phyloP scores from a whole-genome alignment of 2,329 filamentous ascomycete species.

The Cercospora nicotianae region DNA sequence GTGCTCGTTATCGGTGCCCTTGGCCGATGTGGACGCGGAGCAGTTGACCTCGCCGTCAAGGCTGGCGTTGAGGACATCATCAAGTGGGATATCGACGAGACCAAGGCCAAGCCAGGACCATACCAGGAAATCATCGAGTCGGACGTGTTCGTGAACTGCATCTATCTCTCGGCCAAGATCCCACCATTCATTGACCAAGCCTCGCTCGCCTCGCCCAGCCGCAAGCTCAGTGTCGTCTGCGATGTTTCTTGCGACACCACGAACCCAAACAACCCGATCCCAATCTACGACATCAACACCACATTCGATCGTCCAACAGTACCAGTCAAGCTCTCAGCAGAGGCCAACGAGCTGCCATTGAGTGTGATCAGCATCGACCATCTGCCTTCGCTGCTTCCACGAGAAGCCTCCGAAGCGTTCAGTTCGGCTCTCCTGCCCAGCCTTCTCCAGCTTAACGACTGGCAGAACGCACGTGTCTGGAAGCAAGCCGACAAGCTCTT shows the following conservation, averaged over 20 bases:
- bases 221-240: constrained; percentile 68
- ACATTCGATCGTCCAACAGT: constrained; percentile 89
- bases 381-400: constrained; percentile 76
- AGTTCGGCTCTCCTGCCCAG: constrained; percentile 74
- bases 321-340: constrained; percentile 62
- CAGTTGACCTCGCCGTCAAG: constrained; percentile 74
- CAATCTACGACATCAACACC: constrained; percentile 80
- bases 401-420: constrained; percentile 86
- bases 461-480: constrained; percentile 76
- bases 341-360: constrained; percentile 55
- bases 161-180: constrained; percentile 78
- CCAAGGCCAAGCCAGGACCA: constrained; percentile 57
- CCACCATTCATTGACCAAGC: constrained; percentile 76
- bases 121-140: constrained; percentile 42
- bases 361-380: constrained; percentile 88
- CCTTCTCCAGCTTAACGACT: constrained; percentile 74
- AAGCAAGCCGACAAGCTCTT: constrained; percentile 80
- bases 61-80: constrained; percentile 72
- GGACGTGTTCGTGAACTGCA: constrained; percentile 72
- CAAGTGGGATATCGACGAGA: constrained; percentile 79
- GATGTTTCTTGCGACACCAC: constrained; percentile 77
- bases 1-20: constrained; percentile 80
- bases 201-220: constrained; percentile 64
- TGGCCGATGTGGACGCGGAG: constrained; percentile 78
- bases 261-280: constrained; percentile 71